Percentiles rank a stretch among this genome's conserved stretches.
These are phyloP conservation scores for Phialocephala subalpina DNA, from an alignment of 2,329 filamentous ascomycete species.

Conservation along the genomic window DNA sequence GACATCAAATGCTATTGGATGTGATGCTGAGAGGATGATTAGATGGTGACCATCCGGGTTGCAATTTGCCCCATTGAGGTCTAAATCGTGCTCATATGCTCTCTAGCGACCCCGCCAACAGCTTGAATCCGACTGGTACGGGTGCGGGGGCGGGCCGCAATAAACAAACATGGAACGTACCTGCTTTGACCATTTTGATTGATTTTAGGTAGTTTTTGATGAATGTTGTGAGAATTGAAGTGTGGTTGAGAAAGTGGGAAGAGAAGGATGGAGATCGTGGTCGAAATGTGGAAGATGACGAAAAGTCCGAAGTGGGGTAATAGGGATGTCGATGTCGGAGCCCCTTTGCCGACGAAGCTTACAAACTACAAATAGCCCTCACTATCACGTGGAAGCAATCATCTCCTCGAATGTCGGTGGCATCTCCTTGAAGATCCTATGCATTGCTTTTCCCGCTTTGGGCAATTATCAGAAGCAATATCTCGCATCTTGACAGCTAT, in stretches of 20 bases:
- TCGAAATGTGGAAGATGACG: background rate
- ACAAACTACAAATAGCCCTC: slow-evolving; percentile 1
- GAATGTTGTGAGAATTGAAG: background rate
- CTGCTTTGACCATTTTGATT: slow-evolving; percentile 98
- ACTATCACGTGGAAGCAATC: background rate
- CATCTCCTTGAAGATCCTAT: background rate
- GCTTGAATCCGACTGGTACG: slow-evolving; percentile 12
- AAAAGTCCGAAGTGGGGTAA: slow-evolving; percentile 10
- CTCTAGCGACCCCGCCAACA: slow-evolving; percentile 51
- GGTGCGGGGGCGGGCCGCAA: slow-evolving; percentile 14
- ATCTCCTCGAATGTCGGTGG: background rate
- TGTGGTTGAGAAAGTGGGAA: slow-evolving; percentile 13
- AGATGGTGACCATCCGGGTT: slow-evolving; percentile 56
- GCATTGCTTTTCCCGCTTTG: background rate
- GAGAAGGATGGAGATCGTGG: background rate
- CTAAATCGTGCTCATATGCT: slow-evolving; percentile 67
- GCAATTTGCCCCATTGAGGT: slow-evolving; percentile 37
- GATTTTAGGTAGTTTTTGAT: slow-evolving; percentile 35
- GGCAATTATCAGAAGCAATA: background rate
- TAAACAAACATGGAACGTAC: slow-evolving; percentile 61
- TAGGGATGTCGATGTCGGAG: background rate
- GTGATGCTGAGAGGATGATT: slow-evolving; percentile 43
- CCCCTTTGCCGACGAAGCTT: background rate
- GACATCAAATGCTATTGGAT: slow-evolving; percentile 3
- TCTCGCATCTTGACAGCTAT: background rate